Base-by-base conservation (phyloP, 306 rosid genomes). In the Fragaria vesca region DNA sequence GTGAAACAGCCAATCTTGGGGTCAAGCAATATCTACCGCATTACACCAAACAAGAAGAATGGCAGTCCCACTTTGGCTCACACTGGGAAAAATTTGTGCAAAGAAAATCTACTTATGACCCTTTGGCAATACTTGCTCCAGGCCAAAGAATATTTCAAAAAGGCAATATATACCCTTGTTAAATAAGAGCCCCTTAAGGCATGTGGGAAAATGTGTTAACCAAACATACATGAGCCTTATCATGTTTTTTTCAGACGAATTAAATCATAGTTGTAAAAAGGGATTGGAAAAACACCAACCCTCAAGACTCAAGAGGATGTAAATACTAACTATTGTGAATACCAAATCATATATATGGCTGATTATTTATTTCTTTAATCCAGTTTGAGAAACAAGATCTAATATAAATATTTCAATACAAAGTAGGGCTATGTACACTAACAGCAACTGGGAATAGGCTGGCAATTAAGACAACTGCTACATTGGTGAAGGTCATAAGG, bases 41-140 rank as follows among this genome's bases (percentile, higher is more conserved):
- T 82, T 88, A 88, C 85, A 85, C 50, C 36, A 88, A 91, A 80
- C 94, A 86, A 79, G 85, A 88, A 46, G 92, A 87, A 42, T 95
- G 99, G 99, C 38, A 78, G 89, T 89, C 70, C 91, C 99, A 95
- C 90, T 95, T 90, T 83, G 99, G 97, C 28, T 86, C 89, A 48
- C 81, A 67, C 67, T 95, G 99, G 99, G 91, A 88, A 82, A 76
- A 75, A 57, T 93, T 91, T 76, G 87, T 76, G 43, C 86, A 83
- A 78, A 91, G 96, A 85, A 95, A 95, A 88, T 81, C 85, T 61
- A 79, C 79, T 75, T 93, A 89, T 85, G 99, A 95, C 88, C 99
- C 99, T 66, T 85, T 95, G 81, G 97, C 84, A 72, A 81, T 94
- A 74, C 91, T 95, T 76, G 90, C 95, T 73, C 97, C 97, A 66